Base-by-base conservation (phyloP, 805 yeast genomes). In the Schwanniomyces polymorphus region DNA sequence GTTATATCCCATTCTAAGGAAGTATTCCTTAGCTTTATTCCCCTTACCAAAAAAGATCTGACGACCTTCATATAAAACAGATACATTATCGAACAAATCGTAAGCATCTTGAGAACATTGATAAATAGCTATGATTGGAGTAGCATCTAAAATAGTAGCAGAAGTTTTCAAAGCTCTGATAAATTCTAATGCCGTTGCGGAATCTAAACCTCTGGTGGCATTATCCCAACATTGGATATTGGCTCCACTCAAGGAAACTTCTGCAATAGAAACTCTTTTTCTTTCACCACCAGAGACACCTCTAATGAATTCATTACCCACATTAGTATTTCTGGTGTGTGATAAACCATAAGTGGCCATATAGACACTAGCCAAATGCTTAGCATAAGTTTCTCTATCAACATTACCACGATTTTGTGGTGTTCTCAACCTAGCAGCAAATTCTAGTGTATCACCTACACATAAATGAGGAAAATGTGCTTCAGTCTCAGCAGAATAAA, bases 151-250 rank as follows among this genome's bases (percentile, higher is more conserved):
- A n/a, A n/a, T n/a, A n/a, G n/a, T n/a, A n/a, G n/a, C n/a, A n/a
- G n/a, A n/a, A n/a, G n/a, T n/a, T n/a, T n/a, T n/a, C n/a, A n/a
- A n/a, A n/a, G n/a, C n/a, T n/a, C n/a, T n/a, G n/a, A n/a, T n/a
- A n/a, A n/a, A n/a, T n/a, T n/a, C n/a, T n/a, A n/a, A n/a, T n/a
- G 96, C 95, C 37, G 94, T 87, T 9, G 94, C 86, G 4, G 94
- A 78, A 67, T 88, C 96, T 49, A 88, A 74, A 57, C 96, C 96
- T 71, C 94, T 80, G 5, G 96, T 88, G 5, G 92, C 86, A 59
- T 88, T 88, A 71, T 88, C 82, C 82, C 81, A 78, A 54, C 79
- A 68, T 56, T 78, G 80, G 17, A 76, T 59, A 23, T 76, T 68
- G 27, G 89, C 85, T 26, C 84, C 81, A 42, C 84, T 75, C 41